Evolutionary conservation across 73 alveolate species (phyloP), one percentile per base, ranked within the genome.

Genomic region (Durusdinium trenchii): DNA sequence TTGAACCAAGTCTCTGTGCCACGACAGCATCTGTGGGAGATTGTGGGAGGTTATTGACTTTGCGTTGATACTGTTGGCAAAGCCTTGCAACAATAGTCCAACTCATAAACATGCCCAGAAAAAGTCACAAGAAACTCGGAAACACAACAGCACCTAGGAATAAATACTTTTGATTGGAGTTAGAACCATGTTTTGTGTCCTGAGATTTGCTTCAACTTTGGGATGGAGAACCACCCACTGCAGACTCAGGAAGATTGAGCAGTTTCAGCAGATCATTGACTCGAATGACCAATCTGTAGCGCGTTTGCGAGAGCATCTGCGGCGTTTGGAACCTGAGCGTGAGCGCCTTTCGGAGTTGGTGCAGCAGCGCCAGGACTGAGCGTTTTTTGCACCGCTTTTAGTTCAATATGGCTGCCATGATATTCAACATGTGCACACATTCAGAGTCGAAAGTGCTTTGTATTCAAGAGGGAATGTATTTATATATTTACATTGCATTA

Each of bases 231-330:
- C n/a, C n/a, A 62, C 76, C 76, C 52, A 12, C 12, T 35, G 52
- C 16, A 14, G 7, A 36, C 61, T 57, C 3, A 79, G 90, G 90
- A 79, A 64, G 73, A 67, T 89, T 71, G 96, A 89, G 42, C 96
- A 89, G 51, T 92, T 92, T 32, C 98, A 92, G 98, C 98, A 92
- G 98, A 69, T 71, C 78, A 48, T 92, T 60, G 98, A 92, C 98
- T 64, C 81, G 91, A 92, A 92, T 28, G 98, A 92, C 98, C 98
- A 71, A 57, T 69, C 90, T n/a, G 90, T 92, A 79, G 98, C 98
- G 36, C 73, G 98, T 32, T 35, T 92, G 45, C 87, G 98, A 35
- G 98, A 92, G 91, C 98, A 92, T 60, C 98, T 92, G 60, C 90
- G 98, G 3, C 90, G 98, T 64, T 43, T 92, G 81, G 98, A 92